Base-by-base conservation (phyloP, 2,329 filamentous ascomycete genomes). In the Fonsecaea nubica region DNA sequence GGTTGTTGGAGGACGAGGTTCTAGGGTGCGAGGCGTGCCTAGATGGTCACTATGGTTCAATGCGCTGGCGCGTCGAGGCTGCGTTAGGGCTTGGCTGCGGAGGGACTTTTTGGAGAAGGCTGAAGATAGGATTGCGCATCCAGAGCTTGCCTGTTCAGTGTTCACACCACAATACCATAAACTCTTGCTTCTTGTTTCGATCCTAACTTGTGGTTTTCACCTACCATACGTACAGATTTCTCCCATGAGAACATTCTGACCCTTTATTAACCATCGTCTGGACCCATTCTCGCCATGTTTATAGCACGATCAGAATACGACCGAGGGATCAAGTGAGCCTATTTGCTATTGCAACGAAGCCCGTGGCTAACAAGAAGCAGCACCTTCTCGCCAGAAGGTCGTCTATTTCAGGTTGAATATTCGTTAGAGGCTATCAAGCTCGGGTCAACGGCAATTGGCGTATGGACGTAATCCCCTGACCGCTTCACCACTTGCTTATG, bases 261-360 rank as follows among this genome's bases (percentile, higher is more conserved):
- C 9, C 12, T 13, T 10, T 50, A 30, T 30, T 25, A 30, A 25
- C 58, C 32, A 33, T 32, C 58, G 2, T 54, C 18, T n/a, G 21
- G 18, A 30, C 45, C 18, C 15, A 18, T 21, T 52, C 18, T 38
- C 52, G 58, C 56, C 76, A 97, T 97, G 95, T 99, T 99, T 88
- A 98, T 99, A 88, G 93, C 95, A 87, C 92, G 95, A 85, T 98
- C 94, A 80, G 95, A 99, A 94, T 99, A 99, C 85, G 95, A 98
- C 85, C 93, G 94, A 82, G 94, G 94, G 77, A 97, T 98, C 88
- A 98, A 97, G 92, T 95, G 87, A 74, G 89, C 82, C 71, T 66
- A 71, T 70, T 58, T 68, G 52, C 42, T 36, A 21, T 53, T 59
- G 10, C 4, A 42, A 56, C 55, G 65, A 70, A 38, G 55, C 58